A percentile compares a stretch with the other conserved stretches of the same genome.
Evolutionary conservation across 495 filamentous ascomycete species (phyloP).

Genomic region (Penicillium malachiteum): DNA sequence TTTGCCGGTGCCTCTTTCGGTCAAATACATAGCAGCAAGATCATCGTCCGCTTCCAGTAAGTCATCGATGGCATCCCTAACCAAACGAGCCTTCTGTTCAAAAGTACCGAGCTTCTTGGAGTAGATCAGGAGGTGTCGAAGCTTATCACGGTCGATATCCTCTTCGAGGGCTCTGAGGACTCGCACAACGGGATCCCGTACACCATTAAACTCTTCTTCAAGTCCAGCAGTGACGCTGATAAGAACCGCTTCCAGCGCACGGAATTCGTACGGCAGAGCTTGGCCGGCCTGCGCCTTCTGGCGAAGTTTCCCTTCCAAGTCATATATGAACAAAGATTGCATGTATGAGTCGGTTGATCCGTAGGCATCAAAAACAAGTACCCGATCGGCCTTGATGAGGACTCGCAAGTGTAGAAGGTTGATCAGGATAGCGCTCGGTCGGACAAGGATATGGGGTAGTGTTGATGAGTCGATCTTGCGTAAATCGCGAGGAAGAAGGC

Average conservation of each 20-base stretch:
- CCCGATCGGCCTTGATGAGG: constrained; percentile 89
- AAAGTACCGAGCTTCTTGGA: constrained; percentile 96
- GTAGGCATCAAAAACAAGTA: constrained; percentile 93
- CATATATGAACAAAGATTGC: constrained; percentile 96
- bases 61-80: constrained; percentile 94
- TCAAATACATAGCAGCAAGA: constrained; percentile 90
- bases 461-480: constrained; percentile 98
- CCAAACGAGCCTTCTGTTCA: constrained; percentile 92
- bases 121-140: constrained; percentile 84
- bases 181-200: constrained; percentile 85
- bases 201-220: constrained; percentile 89
- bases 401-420: constrained; percentile 92
- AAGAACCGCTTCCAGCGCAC: constrained; percentile 54
- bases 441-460: constrained; percentile 93
- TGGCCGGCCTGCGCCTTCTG: constrained; percentile 53
- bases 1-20: constrained; percentile 75
- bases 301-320: constrained; percentile 65
- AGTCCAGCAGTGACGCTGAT: constrained; percentile 75
- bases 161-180: constrained; percentile 91
- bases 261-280: constrained; percentile 63
- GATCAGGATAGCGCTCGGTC: constrained; percentile 89
- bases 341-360: constrained; percentile 92
- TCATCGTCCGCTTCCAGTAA: constrained; percentile 97
- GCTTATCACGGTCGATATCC: constrained; percentile 92
- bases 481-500: constrained; percentile 89